These are phyloP conservation scores for Panaeolus cyanescens DNA, from an alignment of 768 basidiomycete species.

Conservation along the genomic window DNA sequence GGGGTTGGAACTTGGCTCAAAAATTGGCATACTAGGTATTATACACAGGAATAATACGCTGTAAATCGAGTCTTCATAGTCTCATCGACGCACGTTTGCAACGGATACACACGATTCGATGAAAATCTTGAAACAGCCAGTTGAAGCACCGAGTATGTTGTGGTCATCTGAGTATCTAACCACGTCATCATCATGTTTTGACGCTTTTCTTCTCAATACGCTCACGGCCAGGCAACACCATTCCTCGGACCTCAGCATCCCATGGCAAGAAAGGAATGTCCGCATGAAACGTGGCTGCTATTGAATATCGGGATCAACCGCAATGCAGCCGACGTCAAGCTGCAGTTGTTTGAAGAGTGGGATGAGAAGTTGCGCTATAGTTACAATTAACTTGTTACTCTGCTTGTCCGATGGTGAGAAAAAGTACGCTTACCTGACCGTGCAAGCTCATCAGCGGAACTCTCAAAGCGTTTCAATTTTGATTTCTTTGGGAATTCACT, in stretches of 20 bases:
- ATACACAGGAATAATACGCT: too few relatives aligned
- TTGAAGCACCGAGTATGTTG: not conserved
- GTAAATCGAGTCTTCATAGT: too few relatives aligned
- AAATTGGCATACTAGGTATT: too few relatives aligned
- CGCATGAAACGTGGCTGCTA: not conserved
- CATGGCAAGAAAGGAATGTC: not conserved
- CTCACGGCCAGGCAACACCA: too few relatives aligned
- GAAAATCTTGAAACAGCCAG: not conserved
- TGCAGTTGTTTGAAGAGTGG: not conserved
- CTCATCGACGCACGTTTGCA: not conserved
- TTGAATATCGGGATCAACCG: not conserved
- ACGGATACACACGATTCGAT: not conserved
- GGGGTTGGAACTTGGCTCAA: too few relatives aligned
- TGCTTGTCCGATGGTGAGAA: not conserved
- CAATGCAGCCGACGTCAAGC: not conserved
- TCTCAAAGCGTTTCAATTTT: not conserved
- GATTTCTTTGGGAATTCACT: not conserved
- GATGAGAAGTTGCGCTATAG: not conserved
- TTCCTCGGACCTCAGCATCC: too few relatives aligned
- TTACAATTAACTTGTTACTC: not conserved
- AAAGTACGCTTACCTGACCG: not conserved
- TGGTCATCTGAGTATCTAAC: not conserved
- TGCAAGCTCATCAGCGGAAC: not conserved
- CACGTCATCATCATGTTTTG: not conserved
- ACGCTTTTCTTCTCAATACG: too few relatives aligned